These are phyloP conservation scores for Lepidium sativum DNA, from an alignment of 345 rosid genomes.

Conservation along the genomic window DNA sequence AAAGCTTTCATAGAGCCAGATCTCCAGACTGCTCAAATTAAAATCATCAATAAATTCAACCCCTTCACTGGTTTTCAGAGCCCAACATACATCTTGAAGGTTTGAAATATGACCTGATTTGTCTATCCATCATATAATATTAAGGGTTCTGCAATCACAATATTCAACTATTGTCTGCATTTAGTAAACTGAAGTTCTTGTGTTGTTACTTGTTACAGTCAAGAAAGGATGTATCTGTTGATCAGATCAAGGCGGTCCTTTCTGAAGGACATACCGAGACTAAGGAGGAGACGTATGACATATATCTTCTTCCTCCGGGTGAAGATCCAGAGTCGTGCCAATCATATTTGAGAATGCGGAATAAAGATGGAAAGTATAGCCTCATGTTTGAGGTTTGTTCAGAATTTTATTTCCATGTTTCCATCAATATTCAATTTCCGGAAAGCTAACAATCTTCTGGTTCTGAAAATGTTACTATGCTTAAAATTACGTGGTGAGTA, in stretches of 20 bases:
- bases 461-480: neutral
- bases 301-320: slow-evolving; percentile 97
- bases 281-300: slow-evolving; percentile 85
- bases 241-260: slow-evolving; percentile 61
- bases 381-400: slow-evolving; percentile 97
- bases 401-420: neutral
- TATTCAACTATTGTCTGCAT: neutral
- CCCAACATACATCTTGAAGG: slow-evolving; percentile 97
- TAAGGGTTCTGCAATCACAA: neutral
- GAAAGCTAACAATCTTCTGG: neutral
- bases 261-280: slow-evolving; percentile 63
- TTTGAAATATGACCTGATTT: slow-evolving; percentile 20
- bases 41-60: slow-evolving; percentile 85
- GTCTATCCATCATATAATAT: neutral
- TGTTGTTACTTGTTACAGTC: slow-evolving; percentile 51
- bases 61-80: slow-evolving; percentile 95
- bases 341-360: slow-evolving; percentile 95
- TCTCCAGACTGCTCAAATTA: slow-evolving; percentile 93
- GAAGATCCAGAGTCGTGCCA: slow-evolving; percentile 98
- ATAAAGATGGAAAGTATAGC: slow-evolving; percentile 96
- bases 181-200: neutral
- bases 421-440: neutral
- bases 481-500: neutral
- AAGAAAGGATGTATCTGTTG: slow-evolving; percentile 49
- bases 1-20: slow-evolving; percentile 99